Evolutionary conservation across 2,329 filamentous ascomycete genomes (phyloP).

Genomic region (Ophiostoma quercus): DNA sequence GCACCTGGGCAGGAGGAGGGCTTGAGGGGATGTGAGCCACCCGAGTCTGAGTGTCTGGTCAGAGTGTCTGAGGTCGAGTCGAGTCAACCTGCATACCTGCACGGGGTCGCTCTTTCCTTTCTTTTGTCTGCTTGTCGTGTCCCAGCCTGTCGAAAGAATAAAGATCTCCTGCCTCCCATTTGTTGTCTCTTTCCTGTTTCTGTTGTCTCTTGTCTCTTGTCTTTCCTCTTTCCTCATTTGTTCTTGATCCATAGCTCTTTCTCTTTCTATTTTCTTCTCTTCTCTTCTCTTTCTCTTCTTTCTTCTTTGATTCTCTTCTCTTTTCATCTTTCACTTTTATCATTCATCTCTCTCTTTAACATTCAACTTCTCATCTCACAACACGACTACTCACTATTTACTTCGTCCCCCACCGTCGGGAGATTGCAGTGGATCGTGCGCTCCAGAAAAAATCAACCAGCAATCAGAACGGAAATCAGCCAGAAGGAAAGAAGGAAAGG

Average conservation of each 20-base stretch:
- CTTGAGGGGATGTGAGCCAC: neutral
- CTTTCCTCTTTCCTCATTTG: neutral
- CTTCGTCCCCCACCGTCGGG: conserved; percentile 8
- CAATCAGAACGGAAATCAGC: neutral
- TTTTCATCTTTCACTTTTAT: neutral
- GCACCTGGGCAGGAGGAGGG: no score
- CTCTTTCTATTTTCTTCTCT: neutral
- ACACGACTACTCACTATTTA: neutral
- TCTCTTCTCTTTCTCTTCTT: neutral
- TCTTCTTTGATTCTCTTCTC: neutral
- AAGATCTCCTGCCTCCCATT: neutral
- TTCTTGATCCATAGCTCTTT: neutral
- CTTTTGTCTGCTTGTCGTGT: neutral
- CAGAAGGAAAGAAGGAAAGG: conserved; percentile 15
- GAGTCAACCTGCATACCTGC: neutral
- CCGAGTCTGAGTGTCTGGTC: neutral
- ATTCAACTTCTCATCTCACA: neutral
- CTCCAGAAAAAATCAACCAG: conserved; percentile 14
- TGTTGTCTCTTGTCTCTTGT: neutral
- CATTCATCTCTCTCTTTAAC: neutral
- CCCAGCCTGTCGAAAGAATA: neutral
- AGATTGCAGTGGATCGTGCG: conserved; percentile 16
- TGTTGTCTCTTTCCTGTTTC: neutral
- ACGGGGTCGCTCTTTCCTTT: neutral
- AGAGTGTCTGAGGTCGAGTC: neutral